Percentiles rank a stretch among this genome's conserved stretches.
Conservation (phyloP, 148 eudicot species). For the Chenopodium quinoa region DNA sequence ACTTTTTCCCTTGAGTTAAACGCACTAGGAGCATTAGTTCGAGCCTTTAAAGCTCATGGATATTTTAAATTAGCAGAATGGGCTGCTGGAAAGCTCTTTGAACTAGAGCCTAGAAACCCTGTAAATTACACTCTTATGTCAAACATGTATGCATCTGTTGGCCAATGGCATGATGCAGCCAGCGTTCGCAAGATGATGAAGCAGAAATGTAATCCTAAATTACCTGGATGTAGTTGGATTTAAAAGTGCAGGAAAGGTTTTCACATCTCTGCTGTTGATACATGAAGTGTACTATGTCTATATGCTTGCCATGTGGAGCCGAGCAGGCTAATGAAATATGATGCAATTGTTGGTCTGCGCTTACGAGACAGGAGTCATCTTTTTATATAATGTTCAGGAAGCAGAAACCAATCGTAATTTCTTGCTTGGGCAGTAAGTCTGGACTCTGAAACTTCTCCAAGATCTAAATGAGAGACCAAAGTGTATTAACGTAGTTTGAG, state of each 20-base stretch:
- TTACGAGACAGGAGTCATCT: not conserved
- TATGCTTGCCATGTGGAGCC: slow-evolving; percentile 21
- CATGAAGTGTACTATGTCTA: slow-evolving; percentile 18
- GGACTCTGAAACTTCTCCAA: not conserved
- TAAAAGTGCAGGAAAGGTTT: slow-evolving; percentile 33
- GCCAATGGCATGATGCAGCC: slow-evolving; percentile 60
- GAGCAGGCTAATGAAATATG: slow-evolving; percentile 29
- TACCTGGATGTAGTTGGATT: slow-evolving; percentile 65
- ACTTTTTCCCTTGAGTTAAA: slow-evolving; percentile 40
- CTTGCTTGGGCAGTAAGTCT: not conserved
- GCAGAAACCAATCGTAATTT: not conserved
- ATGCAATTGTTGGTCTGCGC: not conserved
- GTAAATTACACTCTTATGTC: slow-evolving; percentile 58
- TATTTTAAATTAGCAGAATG: slow-evolving; percentile 53
- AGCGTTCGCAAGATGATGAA: slow-evolving; percentile 46
- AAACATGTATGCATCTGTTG: slow-evolving; percentile 55
- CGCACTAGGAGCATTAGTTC: slow-evolving; percentile 51
- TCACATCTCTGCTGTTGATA: slow-evolving; percentile 26
- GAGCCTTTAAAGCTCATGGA: slow-evolving; percentile 55
- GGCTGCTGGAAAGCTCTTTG: slow-evolving; percentile 49
- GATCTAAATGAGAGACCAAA: not conserved
- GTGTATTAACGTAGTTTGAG: not conserved
- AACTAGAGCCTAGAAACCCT: slow-evolving; percentile 37
- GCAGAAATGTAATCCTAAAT: slow-evolving; percentile 32
- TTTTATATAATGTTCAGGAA: not conserved